Evolutionary conservation across 495 filamentous ascomycete genomes (phyloP), one percentile per base, ranked within the genome.

Genomic region (Neurospora intermedia): DNA sequence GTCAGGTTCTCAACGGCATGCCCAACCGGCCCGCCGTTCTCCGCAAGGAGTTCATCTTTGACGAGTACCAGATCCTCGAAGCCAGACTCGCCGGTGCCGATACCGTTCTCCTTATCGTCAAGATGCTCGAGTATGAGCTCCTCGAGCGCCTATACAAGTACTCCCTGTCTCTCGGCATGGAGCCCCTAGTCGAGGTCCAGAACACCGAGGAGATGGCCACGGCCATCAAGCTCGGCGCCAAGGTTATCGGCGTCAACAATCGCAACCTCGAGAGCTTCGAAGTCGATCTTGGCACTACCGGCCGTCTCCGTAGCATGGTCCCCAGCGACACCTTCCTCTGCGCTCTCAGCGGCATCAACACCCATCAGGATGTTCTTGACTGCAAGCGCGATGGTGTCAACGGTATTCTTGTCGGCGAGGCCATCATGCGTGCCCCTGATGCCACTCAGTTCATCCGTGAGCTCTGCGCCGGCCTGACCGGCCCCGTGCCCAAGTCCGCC

Each of bases 201-300:
- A 98, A 91, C 23, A 87, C 90, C 1, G 93, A 94, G 46, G 96
- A 99, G 82, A 98, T 98, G 94, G 84, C 90, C 48, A 90, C 89
- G 43, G 96, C 96, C 13, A 89, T 97, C 35, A 88, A 91, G 38
- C 85, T 99, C 10, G 96, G 96, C 18, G 87, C 96, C n/a, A 90
- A 94, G 80, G 94, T 96, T 35, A 97, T 99, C 77, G 96, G 96
- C 10, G 96, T 99, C 77, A 99, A 99, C 82, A 99, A 99, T 82
- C 88, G 96, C 48, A 95, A 99, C 77, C 87, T 99, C 8, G 94
- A 94, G 71, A 97, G 88, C 79, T 99, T 99, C 73, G 94, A 97
- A 78, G 96, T 99, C 18, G 96, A 99, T 78, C 88, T 98, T 11
- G 91, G 93, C 69, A 99, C 96, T 9, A 98, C 96, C 0, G 95